A percentile compares a stretch with the other conserved stretches of the same genome.
phyloP scores from a whole-genome alignment of 2,329 filamentous ascomycete species.

The Trichoderma brevicompactum region DNA sequence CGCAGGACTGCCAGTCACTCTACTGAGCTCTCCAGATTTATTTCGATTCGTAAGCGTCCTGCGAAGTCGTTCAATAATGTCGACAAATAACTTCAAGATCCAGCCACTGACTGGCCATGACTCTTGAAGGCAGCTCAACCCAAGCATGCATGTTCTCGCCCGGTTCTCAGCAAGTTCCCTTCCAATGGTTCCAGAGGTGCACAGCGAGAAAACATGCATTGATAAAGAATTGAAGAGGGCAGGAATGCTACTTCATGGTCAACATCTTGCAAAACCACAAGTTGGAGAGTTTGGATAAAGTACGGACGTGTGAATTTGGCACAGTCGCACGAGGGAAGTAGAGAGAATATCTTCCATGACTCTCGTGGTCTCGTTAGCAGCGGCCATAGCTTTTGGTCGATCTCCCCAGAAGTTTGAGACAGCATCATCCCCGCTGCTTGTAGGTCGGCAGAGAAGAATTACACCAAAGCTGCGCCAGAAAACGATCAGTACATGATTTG shows the following conservation, averaged over 20 bases:
- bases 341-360: slow-evolving; percentile 14
- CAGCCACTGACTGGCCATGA: slow-evolving; percentile 16
- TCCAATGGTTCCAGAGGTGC: neutral
- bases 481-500: neutral
- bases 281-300: neutral
- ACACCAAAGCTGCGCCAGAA: neutral
- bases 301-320: slow-evolving; percentile 15
- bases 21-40: slow-evolving; percentile 2
- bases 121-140: slow-evolving; percentile 3
- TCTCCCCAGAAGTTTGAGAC: slow-evolving; percentile 15
- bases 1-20: neutral
- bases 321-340: neutral
- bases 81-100: slow-evolving; percentile 11
- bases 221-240: slow-evolving; percentile 13
- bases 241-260: neutral
- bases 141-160: slow-evolving; percentile 12
- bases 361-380: slow-evolving; percentile 9
- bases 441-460: slow-evolving; percentile 3
- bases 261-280: neutral
- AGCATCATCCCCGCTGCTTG: neutral
- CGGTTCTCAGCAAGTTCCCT: slow-evolving; percentile 15
- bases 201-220: slow-evolving; percentile 11
- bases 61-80: slow-evolving; percentile 13
- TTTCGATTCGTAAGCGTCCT: slow-evolving; percentile 10
- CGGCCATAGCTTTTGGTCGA: slow-evolving; percentile 7